A percentile compares a stretch with the other conserved stretches of the same genome.
Conservation (phyloP, 345 rosid species). For the Boechera retrofracta region DNA sequence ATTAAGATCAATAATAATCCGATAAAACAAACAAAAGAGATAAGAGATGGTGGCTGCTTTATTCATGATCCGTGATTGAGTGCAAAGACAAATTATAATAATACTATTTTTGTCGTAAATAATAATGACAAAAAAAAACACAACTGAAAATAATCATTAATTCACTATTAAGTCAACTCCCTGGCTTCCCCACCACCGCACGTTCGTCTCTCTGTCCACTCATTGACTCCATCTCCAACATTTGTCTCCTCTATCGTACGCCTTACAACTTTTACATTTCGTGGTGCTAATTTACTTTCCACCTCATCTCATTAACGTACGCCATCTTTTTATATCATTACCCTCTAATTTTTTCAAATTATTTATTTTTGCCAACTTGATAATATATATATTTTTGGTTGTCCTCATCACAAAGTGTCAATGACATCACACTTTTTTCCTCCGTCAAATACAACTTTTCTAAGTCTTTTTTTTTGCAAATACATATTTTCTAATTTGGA, state of each 20-base stretch:
- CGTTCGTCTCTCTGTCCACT: slow-evolving; percentile 46
- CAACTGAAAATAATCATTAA: slow-evolving; percentile 21
- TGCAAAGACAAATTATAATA: slow-evolving; percentile 33
- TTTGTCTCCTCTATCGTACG: slow-evolving; percentile 37
- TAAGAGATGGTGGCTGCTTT: slow-evolving; percentile 39
- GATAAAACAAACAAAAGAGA: background rate
- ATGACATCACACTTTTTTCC: slow-evolving; percentile 35
- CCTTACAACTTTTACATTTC: background rate
- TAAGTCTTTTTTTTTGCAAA: background rate
- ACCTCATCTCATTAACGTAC: slow-evolving; percentile 28
- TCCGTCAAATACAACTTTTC: slow-evolving; percentile 24
- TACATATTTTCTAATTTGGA: slow-evolving; percentile 5
- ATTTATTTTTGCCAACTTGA: slow-evolving; percentile 38
- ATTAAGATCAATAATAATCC: background rate
- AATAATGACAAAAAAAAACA: slow-evolving; percentile 38
- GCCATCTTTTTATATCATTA: slow-evolving; percentile 8
- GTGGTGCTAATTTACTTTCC: slow-evolving; percentile 27
- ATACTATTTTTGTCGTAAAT: slow-evolving; percentile 31
- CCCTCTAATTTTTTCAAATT: slow-evolving; percentile 33
- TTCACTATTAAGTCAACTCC: slow-evolving; percentile 43
- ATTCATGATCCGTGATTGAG: slow-evolving; percentile 39
- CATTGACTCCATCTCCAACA: slow-evolving; percentile 37
- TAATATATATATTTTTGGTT: background rate
- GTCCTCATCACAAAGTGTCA: slow-evolving; percentile 35
- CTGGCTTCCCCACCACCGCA: slow-evolving; percentile 46